Base-by-base conservation (phyloP, 1,284 basidiomycete species). In the Sporisorium graminicola region DNA sequence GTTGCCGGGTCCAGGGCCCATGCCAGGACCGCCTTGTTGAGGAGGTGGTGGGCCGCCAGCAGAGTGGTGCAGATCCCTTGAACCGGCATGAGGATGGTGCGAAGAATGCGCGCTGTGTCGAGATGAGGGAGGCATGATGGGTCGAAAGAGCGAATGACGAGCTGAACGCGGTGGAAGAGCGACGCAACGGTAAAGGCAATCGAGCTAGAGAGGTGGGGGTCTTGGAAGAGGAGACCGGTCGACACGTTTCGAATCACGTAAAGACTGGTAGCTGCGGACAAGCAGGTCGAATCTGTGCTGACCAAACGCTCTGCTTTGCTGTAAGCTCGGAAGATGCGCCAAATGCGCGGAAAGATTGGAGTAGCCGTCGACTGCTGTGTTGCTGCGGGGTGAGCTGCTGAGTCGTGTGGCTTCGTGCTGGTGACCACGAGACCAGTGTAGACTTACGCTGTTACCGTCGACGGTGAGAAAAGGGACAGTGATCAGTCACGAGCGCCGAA, bases 41-140 rank as follows among this genome's bases (percentile, higher is more conserved):
- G 66, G 70, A 35, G 63, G 74, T 37, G 63, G 59, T 22, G 65
- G 69, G 10, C 65, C 74, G 27, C 67, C 67, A 10, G 27, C 58
- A 5, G 47, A 24, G 24, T 71, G 68, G 37, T 71, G 68, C 1
- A 72, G 54, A 46, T 73, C 69, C 44, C 69, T 58, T 16, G 54
- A 54, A 43, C 59, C 56, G 3, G 74, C 55, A 55, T 77, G 70
- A 40, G 70, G 70, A 53, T 77, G 70, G 29, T 77, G 74, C 33
- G 70, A 68, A 43, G 66, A 62, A 29, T 77, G 74, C 22, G 40
- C 63, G 40, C 60, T 66, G 55, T 70, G 70, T 64, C 74, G 55
- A 24, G 63, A 57, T n/a, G 70, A 70, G 29, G 66, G 70, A 59
- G 74, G 74, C 69, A 77, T 73, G 49, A 22, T 43, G 31, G n/a